Base-by-base conservation (phyloP, 2,329 filamentous ascomycete genomes). In the Zarea fungicola region DNA sequence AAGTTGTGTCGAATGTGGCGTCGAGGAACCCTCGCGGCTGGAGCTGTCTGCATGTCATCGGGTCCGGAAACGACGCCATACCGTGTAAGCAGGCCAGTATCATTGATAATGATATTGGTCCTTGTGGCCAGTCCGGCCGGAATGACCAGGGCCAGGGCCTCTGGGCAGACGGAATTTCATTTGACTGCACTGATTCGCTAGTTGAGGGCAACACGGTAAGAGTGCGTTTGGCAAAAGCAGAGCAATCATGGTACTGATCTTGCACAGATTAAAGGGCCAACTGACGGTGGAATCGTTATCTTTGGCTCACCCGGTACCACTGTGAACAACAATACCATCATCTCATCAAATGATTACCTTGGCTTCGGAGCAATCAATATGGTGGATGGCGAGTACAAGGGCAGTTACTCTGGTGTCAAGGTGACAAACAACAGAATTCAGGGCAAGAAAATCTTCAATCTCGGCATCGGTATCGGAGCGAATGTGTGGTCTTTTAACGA, bases 361-460 rank as follows among this genome's bases (percentile, higher is more conserved):
- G 55, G 58, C 29, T 60, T 60, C 22, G 58, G 58, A 4, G 58
- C 54, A 3, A 57, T 60, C 52, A 60, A 60, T 36, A 57, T 60
- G 56, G 58, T 60, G 4, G 58, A 60, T 31, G 48, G 42, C 6
- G 45, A 54, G 25, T 60, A 59, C 35, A 16, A 42, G 2, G 58
- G 52, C 1, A 58, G 56, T 47, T 60, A 60, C 36, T 50, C 53
- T n/a, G 48, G 52, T 22, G 58, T 61, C 19, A 51, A 53, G 22
- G 56, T 59, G 11, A 54, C 55, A 7, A 52, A 54, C 51, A 60
- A 60, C 35, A 51, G 45, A 14, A 60, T 62, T 43, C 41, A 47
- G 9, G 56, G 56, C 37, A 34, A 42, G 2, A 50, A 52, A 31
- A 46, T 60, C 16, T 54, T 58, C 53, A 57, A 57, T 45, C 49